A percentile compares a stretch with the other conserved stretches of the same genome.
phyloP scores from a whole-genome alignment of 1,139 yeast genomes.

The Yamadazyma mexicana region DNA sequence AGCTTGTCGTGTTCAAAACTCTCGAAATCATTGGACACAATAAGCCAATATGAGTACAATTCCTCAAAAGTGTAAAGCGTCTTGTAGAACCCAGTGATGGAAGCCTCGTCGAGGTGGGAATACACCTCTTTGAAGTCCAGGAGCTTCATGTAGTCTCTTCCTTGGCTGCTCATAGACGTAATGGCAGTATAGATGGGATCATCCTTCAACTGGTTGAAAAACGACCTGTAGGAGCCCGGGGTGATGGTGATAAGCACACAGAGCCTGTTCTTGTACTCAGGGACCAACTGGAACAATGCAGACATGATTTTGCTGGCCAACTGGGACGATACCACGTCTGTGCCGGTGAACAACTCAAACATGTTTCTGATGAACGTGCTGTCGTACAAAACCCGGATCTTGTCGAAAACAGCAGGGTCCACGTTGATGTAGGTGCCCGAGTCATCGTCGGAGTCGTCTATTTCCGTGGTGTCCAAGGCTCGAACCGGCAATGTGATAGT shows the following conservation, averaged over 20 bases:
- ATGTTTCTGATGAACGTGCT: conserved; percentile 24
- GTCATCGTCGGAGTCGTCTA: conserved; percentile 15
- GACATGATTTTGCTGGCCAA: conserved; percentile 24
- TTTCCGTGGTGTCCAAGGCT: conserved; percentile 9
- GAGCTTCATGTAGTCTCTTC: conserved; percentile 23
- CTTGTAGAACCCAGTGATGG: conserved; percentile 31
- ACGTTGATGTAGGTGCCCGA: conserved; percentile 2
- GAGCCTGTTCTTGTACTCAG: conserved; percentile 30
- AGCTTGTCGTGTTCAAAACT: conserved; percentile 48
- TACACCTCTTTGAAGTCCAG: conserved; percentile 17
- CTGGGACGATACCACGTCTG: conserved; percentile 11
- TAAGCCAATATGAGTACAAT: conserved; percentile 46
- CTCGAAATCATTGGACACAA: conserved; percentile 72
- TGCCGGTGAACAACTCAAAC: conserved; percentile 18
- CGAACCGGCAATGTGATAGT: conserved; percentile 21
- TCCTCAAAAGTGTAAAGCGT: conserved; percentile 38
- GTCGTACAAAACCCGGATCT: conserved; percentile 22
- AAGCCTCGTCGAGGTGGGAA: conserved; percentile 5
- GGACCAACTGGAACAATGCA: conserved; percentile 30
- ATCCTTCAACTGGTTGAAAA: conserved; percentile 21
- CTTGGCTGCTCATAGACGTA: background rate
- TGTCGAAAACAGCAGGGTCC: conserved; percentile 1
- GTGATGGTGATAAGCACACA: conserved; percentile 39
- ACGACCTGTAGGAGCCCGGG: conserved; percentile 33
- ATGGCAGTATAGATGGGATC: conserved; percentile 21